A percentile compares a stretch with the other conserved stretches of the same genome.
These are phyloP conservation scores for Cordyceps pruinosa DNA, from an alignment of 2,329 filamentous ascomycete genomes.

Conservation along the genomic window DNA sequence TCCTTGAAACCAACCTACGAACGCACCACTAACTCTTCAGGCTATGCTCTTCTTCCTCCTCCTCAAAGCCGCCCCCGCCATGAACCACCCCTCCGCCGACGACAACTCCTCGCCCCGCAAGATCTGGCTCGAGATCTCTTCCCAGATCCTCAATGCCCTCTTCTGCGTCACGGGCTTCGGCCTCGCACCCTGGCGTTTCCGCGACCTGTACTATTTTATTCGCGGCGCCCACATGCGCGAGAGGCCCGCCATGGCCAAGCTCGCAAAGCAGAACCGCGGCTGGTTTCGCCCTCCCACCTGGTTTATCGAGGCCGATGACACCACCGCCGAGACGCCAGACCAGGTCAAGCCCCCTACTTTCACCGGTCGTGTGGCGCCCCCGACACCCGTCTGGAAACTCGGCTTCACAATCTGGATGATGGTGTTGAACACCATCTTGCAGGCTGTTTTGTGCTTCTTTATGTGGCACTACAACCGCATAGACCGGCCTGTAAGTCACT, in stretches of 20 bases:
- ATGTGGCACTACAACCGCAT: constrained; percentile 22
- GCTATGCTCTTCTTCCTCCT: constrained; percentile 10
- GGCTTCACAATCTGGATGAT: constrained; percentile 22
- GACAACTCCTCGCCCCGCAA: constrained; percentile 17
- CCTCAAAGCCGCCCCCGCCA: constrained; percentile 10
- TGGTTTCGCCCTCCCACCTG: constrained; percentile 24
- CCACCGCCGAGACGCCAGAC: constrained; percentile 10
- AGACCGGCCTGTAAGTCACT: constrained; percentile 19
- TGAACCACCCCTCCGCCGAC: constrained; percentile 16
- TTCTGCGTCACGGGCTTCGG: constrained; percentile 79
- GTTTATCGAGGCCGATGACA: constrained; percentile 1
- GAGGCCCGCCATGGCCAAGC: constrained; percentile 16
- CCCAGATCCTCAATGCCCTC: constrained; percentile 61
- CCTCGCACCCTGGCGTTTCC: constrained; percentile 62
- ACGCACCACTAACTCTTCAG: background rate
- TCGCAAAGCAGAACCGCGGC: constrained; percentile 11
- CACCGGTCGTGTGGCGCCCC: constrained; percentile 17
- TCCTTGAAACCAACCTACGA: background rate
- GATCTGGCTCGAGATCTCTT: constrained; percentile 42
- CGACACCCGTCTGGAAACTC: constrained; percentile 20
- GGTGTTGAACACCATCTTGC: constrained; percentile 19
- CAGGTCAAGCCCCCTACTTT: constrained; percentile 15
- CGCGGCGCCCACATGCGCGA: constrained; percentile 17
- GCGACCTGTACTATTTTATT: constrained; percentile 17
- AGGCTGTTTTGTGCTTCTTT: constrained; percentile 20